Conservation (phyloP, 2,329 filamentous ascomycete genomes). For the Sarocladium strictum region DNA sequence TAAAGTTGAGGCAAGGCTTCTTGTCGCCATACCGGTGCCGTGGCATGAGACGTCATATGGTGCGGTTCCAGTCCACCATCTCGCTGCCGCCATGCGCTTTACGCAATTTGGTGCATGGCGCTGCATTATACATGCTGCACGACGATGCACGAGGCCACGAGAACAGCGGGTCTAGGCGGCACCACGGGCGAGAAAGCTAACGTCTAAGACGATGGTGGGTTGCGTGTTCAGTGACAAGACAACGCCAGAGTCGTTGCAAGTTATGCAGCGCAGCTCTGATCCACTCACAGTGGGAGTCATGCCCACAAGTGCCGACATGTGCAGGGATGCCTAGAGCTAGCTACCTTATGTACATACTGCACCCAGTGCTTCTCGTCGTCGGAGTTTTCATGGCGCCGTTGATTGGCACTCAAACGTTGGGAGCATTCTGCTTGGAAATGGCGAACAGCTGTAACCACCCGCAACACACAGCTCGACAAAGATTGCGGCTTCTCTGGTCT, state of each 20-base stretch:
- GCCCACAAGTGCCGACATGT: slow-evolving; percentile 8
- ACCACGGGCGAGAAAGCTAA: background rate
- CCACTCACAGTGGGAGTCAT: background rate
- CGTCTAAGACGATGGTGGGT: background rate
- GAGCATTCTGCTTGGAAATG: too few relatives aligned
- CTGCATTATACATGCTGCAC: slow-evolving; percentile 8
- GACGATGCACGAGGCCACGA: slow-evolving; percentile 10
- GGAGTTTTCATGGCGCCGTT: background rate
- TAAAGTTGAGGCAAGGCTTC: background rate
- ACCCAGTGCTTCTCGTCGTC: background rate
- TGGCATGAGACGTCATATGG: slow-evolving; percentile 7
- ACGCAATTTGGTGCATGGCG: background rate
- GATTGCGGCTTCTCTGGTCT: too few relatives aligned
- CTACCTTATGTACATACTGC: background rate
- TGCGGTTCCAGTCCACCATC: slow-evolving; percentile 5
- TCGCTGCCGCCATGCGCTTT: background rate
- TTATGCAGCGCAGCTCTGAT: slow-evolving; percentile 1
- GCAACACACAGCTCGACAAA: too few relatives aligned
- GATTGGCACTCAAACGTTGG: too few relatives aligned
- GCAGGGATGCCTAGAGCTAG: background rate
- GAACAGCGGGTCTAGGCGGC: background rate
- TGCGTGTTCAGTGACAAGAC: slow-evolving; percentile 1
- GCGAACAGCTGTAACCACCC: too few relatives aligned
- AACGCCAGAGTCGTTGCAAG: background rate
- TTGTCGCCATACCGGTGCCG: background rate